phyloP scores from a whole-genome alignment of 495 filamentous ascomycete genomes.

The Penicillium mononematosum region DNA sequence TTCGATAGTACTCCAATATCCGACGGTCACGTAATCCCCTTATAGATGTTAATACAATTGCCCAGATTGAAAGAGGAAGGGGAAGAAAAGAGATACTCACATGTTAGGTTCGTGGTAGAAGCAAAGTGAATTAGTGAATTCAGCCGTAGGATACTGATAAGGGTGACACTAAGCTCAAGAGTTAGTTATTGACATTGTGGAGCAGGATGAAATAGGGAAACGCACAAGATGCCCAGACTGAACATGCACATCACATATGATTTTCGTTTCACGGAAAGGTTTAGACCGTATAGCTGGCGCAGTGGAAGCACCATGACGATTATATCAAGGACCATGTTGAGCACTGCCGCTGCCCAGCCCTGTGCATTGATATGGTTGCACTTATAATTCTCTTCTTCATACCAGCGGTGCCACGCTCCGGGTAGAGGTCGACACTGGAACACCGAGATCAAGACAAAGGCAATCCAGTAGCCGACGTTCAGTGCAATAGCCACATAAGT shows the following conservation, averaged over 20 bases:
- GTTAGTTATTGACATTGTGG: slow-evolving; percentile 9
- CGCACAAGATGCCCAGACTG: slow-evolving; percentile 38
- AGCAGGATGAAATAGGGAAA: not conserved
- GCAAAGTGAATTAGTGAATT: slow-evolving; percentile 36
- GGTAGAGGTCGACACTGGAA: slow-evolving; percentile 45
- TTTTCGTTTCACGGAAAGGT: slow-evolving; percentile 34
- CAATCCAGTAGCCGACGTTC: slow-evolving; percentile 37
- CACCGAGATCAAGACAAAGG: slow-evolving; percentile 40
- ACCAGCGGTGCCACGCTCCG: slow-evolving; percentile 44
- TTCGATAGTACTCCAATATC: slow-evolving; percentile 38
- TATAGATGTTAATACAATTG: slow-evolving; percentile 2
- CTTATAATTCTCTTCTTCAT: slow-evolving; percentile 33
- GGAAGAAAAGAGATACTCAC: slow-evolving; percentile 18
- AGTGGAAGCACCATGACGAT: slow-evolving; percentile 46
- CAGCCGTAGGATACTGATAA: slow-evolving; percentile 38
- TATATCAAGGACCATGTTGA: slow-evolving; percentile 51
- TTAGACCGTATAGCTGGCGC: slow-evolving; percentile 31
- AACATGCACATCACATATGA: slow-evolving; percentile 37
- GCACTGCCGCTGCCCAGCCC: slow-evolving; percentile 37
- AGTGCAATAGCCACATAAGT: slow-evolving; percentile 36
- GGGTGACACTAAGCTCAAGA: slow-evolving; percentile 25
- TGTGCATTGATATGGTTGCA: slow-evolving; percentile 45
- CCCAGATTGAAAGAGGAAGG: not conserved
- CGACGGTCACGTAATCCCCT: slow-evolving; percentile 39
- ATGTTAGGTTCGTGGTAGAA: slow-evolving; percentile 31